Percentiles rank a stretch among this genome's conserved stretches.
phyloP scores from a whole-genome alignment of 805 yeast genomes.

The Cyberlindnera maclurae region DNA sequence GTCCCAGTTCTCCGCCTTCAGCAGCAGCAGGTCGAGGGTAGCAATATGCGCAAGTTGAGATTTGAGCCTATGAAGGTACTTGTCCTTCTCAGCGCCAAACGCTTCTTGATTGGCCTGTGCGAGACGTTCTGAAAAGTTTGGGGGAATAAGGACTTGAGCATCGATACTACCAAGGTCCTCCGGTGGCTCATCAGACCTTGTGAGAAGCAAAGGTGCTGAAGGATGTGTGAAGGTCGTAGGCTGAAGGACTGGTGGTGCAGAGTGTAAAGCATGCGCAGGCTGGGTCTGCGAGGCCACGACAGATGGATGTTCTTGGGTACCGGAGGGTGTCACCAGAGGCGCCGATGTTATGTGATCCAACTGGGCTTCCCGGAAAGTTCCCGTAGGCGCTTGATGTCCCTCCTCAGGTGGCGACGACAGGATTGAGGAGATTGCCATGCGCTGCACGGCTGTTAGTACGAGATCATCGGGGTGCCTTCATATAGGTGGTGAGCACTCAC shows the following conservation, averaged over 20 bases:
- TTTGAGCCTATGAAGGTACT: slow-evolving; percentile 17
- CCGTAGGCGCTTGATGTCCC: too few species aligned
- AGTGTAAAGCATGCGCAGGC: too few species aligned
- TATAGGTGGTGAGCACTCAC: neutral
- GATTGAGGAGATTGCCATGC: slow-evolving; percentile 19
- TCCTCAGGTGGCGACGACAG: slow-evolving; percentile 15
- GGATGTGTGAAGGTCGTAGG: too few species aligned
- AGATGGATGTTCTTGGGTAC: neutral
- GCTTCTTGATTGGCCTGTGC: slow-evolving; percentile 17
- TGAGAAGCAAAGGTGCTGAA: neutral
- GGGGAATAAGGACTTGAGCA: slow-evolving; percentile 5
- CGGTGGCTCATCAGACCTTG: neutral
- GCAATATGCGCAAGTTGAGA: slow-evolving; percentile 22
- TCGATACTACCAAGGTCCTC: neutral
- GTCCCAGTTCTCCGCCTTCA: slow-evolving; percentile 23
- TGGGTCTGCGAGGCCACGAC: too few species aligned
- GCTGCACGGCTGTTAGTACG: slow-evolving; percentile 6
- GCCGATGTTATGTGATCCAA: neutral
- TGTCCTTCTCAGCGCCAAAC: slow-evolving; percentile 18
- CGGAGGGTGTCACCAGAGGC: neutral
- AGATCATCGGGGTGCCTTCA: neutral
- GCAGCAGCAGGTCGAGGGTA: slow-evolving; percentile 19
- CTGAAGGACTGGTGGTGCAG: too few species aligned
- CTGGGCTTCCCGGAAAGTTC: too few species aligned
- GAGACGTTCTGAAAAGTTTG: slow-evolving; percentile 12